A percentile compares a stretch with the other conserved stretches of the same genome.
phyloP scores from a whole-genome alignment of 1,139 yeast species.

The Nakaseomyces delphensis region DNA sequence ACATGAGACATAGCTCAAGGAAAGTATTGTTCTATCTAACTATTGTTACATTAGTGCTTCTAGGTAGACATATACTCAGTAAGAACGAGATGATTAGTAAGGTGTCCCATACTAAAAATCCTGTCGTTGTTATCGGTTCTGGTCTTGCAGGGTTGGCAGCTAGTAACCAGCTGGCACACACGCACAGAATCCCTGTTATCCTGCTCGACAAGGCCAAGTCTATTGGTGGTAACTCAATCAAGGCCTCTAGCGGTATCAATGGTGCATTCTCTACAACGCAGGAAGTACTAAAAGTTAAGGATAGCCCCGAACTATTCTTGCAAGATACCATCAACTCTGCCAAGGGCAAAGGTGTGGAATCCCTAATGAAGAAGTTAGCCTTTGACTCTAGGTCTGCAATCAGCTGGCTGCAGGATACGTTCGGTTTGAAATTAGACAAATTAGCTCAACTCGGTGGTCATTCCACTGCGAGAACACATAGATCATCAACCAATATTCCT shows the following conservation, averaged over 20 bases:
- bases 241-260: conserved; percentile 78
- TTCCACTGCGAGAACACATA: conserved; percentile 63
- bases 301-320: conserved; percentile 51
- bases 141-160: conserved; percentile 75
- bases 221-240: conserved; percentile 70
- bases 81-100: not conserved
- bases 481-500: conserved; percentile 52
- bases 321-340: conserved; percentile 60
- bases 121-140: conserved; percentile 64
- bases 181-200: conserved; percentile 44
- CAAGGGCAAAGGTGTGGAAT: conserved; percentile 49
- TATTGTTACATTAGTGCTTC: conserved; percentile 3
- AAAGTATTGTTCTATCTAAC: conserved; percentile 6
- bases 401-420: conserved; percentile 60
- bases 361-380: conserved; percentile 31
- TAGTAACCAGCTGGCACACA: conserved; percentile 54
- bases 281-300: conserved; percentile 39
- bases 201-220: conserved; percentile 56
- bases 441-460: conserved; percentile 71
- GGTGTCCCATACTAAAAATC: conserved; percentile 15
- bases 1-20: conserved; percentile 2
- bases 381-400: conserved; percentile 50
- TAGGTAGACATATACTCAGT: conserved; percentile 3
- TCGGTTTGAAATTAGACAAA: conserved; percentile 50
- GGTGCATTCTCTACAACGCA: conserved; percentile 65